Percentiles rank a stretch among this genome's conserved stretches.
phyloP scores from a whole-genome alignment of 2,329 filamentous ascomycete genomes.

The Hymenoscyphus infarciens region DNA sequence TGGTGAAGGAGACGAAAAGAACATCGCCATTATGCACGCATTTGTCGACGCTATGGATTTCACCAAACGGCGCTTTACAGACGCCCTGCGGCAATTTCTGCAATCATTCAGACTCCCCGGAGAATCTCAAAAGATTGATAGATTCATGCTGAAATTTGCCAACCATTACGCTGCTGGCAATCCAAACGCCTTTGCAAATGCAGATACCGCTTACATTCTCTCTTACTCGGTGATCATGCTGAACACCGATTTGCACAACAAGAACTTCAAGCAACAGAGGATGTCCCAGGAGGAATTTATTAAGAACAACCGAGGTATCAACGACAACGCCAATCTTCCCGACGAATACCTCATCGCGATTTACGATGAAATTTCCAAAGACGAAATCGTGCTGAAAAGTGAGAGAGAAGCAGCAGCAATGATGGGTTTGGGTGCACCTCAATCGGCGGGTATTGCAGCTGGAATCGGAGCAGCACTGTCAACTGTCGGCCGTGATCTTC shows the following conservation, averaged over 20 bases:
- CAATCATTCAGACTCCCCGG: conserved; percentile 93
- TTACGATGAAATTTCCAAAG: conserved; percentile 84
- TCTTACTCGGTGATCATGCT: conserved; percentile 96
- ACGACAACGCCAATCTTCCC: conserved; percentile 89
- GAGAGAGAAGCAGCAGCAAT: conserved; percentile 88
- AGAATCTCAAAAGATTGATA: conserved; percentile 98
- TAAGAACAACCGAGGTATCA: conserved; percentile 98
- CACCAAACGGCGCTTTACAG: conserved; percentile 83
- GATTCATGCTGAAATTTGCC: conserved; percentile 98
- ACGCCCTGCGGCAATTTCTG: conserved; percentile 84
- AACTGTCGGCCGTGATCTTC: conserved; percentile 85
- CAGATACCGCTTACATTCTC: conserved; percentile 93
- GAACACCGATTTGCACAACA: conserved; percentile 93
- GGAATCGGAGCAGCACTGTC: conserved; percentile 85
- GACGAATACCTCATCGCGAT: conserved; percentile 87
- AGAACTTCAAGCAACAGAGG: conserved; percentile 67
- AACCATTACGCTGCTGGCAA: conserved; percentile 94
- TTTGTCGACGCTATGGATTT: conserved; percentile 98
- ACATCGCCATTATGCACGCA: conserved; percentile 96
- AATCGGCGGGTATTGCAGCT: conserved; percentile 67
- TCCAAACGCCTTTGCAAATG: conserved; percentile 95
- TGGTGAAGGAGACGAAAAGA: conserved; percentile 87
- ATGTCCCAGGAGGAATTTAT: conserved; percentile 99
- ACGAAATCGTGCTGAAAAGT: conserved; percentile 92
- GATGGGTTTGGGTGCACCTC: conserved; percentile 54